Evolutionary conservation across 345 rosid species (phyloP).

Genomic region (Eucalyptus polyanthemos): DNA sequence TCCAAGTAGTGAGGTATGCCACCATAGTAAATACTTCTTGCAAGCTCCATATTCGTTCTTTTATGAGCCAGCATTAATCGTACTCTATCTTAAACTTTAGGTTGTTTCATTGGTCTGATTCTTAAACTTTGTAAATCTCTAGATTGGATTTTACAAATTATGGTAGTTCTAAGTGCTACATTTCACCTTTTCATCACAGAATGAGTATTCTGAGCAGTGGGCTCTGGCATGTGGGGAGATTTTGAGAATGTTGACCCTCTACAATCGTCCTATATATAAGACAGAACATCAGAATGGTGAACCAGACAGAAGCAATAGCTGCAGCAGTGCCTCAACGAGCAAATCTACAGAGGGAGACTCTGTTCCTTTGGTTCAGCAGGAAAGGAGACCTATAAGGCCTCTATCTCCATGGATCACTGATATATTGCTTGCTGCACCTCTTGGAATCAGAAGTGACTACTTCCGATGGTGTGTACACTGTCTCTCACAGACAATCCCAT

Average conservation of each 20-base stretch:
- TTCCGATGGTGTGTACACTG: conserved; percentile 73
- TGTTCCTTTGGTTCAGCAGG: conserved; percentile 41
- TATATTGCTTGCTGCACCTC: conserved; percentile 86
- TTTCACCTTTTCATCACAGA: conserved; percentile 30
- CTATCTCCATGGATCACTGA: conserved; percentile 96
- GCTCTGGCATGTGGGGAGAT: conserved; percentile 97
- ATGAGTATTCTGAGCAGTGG: conserved; percentile 96
- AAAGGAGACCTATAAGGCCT: conserved; percentile 89
- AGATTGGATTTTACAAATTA: not conserved
- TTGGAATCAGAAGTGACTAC: conserved; percentile 92
- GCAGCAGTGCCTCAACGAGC: conserved; percentile 31
- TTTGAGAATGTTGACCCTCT: conserved; percentile 89
- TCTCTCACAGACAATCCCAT: not conserved
- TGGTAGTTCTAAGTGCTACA: not conserved
- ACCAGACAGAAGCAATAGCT: conserved; percentile 31
- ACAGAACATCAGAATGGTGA: conserved; percentile 46
- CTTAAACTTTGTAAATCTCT: not conserved
- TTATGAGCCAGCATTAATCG: not conserved
- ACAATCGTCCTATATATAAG: conserved; percentile 94
- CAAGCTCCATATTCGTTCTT: not conserved
- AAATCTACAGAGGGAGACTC: conserved; percentile 3
- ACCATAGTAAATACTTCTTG: not conserved
- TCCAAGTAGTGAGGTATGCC: conserved; percentile 66
- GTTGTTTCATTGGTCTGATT: not conserved
- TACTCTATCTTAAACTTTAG: not conserved